Evolutionary conservation across 192 early-diverging fungal species (phyloP).

Genomic region (Paraglomus occultum): DNA sequence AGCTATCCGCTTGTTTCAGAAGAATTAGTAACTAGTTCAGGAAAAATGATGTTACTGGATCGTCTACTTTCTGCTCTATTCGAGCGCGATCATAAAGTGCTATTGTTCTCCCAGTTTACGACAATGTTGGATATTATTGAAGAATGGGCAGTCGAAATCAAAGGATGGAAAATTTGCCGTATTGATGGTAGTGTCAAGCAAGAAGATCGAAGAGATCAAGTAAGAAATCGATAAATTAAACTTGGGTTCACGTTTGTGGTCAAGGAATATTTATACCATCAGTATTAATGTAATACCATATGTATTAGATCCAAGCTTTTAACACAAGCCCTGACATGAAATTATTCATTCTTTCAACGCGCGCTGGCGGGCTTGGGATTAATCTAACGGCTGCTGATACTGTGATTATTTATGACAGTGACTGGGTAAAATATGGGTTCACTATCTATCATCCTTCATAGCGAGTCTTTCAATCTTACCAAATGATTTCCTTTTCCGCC

Average conservation of each 20-base stretch:
- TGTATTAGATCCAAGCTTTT: conserved; percentile 65
- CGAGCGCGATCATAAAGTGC: conserved; percentile 81
- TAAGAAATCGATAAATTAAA: background rate
- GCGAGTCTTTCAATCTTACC: background rate
- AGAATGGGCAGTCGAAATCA: conserved; percentile 80
- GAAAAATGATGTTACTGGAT: conserved; percentile 87
- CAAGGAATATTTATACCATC: background rate
- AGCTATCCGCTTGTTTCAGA: conserved; percentile 45
- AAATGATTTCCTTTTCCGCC: conserved; percentile 6
- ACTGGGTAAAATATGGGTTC: conserved; percentile 64
- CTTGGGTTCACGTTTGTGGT: background rate
- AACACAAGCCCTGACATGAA: conserved; percentile 59
- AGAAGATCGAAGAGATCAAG: conserved; percentile 70
- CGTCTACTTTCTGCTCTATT: conserved; percentile 78
- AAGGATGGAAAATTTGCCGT: conserved; percentile 79
- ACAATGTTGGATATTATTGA: conserved; percentile 89
- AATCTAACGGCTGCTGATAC: conserved; percentile 96
- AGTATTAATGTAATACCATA: background rate
- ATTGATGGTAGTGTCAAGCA: conserved; percentile 87
- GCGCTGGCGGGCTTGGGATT: conserved; percentile 96
- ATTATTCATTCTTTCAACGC: conserved; percentile 91
- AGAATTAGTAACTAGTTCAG: conserved; percentile 68
- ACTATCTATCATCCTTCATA: background rate
- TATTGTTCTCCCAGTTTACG: conserved; percentile 94
- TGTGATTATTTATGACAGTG: conserved; percentile 94